These are phyloP conservation scores for Cyclostephanos tholiformis DNA, from an alignment of 108 stramenopile species.

Conservation along the genomic window DNA sequence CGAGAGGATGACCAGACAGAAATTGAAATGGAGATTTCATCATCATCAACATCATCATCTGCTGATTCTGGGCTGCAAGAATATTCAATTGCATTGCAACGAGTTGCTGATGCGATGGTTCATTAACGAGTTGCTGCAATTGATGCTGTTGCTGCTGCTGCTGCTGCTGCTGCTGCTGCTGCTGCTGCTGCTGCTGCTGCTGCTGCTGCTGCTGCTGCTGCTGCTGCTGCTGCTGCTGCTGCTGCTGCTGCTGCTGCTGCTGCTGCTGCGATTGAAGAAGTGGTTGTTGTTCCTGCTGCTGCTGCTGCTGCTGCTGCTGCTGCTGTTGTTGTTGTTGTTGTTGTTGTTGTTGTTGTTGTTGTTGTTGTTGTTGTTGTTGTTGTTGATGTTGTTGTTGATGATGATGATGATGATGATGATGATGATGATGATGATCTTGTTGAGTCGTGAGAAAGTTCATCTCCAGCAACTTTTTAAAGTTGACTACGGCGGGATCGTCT, in stretches of 20 bases:
- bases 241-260: neutral
- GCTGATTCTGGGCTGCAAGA: neutral
- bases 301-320: neutral
- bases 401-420: neutral
- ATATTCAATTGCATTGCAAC: neutral
- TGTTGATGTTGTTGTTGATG: neutral
- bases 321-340: neutral
- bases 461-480: neutral
- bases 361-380: neutral
- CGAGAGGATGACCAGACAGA: slow-evolving; percentile 54
- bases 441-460: slow-evolving; percentile 4
- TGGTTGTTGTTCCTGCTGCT: neutral
- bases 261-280: no score
- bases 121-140: neutral
- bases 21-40: slow-evolving; percentile 43
- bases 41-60: neutral
- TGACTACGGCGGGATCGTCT: neutral
- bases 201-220: slow-evolving; percentile 4
- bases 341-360: neutral
- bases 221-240: neutral
- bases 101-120: neutral
- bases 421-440: neutral
- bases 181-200: slow-evolving; percentile 2
- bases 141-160: slow-evolving; percentile 1
- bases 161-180: neutral